Evolutionary conservation across 2,329 filamentous ascomycete genomes (phyloP), one percentile per base, ranked within the genome.

Genomic region (Colletotrichum sp.): DNA sequence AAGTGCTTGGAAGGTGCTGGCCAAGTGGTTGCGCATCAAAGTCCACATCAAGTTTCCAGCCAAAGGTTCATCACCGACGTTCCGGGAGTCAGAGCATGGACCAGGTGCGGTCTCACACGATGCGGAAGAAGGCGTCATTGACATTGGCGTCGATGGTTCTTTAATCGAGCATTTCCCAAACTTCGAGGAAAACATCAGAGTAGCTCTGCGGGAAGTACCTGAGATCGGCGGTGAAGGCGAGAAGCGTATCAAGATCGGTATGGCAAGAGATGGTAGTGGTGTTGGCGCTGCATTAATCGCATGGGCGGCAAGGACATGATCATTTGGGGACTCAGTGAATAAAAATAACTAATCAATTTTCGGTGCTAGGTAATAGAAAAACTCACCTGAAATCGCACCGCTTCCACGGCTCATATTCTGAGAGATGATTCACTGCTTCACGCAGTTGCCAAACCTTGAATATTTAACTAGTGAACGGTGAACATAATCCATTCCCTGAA

Each of bases 261-360:
- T 95, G 80, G 93, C 93, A 30, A 94, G 94, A 85, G 93, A 95
- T 81, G 93, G 93, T 18, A 93, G 90, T 78, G 93, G 93, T 68
- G 92, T 95, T 36, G 93, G 93, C 63, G 93, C 93, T 9, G 93
- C 93, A 68, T 83, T 95, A 80, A 94, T 95, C 83, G 93, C 93
- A 6, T 79, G 80, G 67, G 79, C 79, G 21, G 74, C 74, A 8
- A 68, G 74, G 6, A 16, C 57, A 14, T 60, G 24, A 60, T 28
- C 9, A 6, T 16, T 61, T 61, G 6, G 39, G 4, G n/a, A 4
- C 13, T 4, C 10, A 5, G 9, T 4, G 55, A n/a, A 7, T 30
- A 16, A 16, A 36, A 48, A 28, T 6, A 57, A 34, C 55, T 18
- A 59, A 59, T 28, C 13, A 24, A 59, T 28, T 18, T 0, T 16